Conservation (phyloP, 495 filamentous ascomycete genomes). For the Pyrenopolyporus hunteri region DNA sequence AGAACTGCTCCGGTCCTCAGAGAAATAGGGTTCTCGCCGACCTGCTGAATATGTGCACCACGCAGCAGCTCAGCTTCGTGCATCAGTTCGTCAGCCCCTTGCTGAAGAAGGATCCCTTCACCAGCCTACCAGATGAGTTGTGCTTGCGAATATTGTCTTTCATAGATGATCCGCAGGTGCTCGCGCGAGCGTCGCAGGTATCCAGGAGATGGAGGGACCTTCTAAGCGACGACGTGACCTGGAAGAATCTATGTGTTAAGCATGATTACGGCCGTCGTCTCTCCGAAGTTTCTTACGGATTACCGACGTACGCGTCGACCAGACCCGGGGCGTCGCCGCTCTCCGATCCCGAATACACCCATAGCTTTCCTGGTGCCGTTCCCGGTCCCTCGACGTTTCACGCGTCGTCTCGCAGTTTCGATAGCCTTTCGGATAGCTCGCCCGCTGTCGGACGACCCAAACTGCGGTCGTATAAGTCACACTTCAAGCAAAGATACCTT, state of each 20-base stretch:
- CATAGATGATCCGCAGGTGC: slow-evolving; percentile 91
- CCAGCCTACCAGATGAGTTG: slow-evolving; percentile 85
- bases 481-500: slow-evolving; percentile 97
- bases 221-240: slow-evolving; percentile 93
- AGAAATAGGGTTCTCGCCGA: slow-evolving; percentile 74
- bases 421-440: slow-evolving; percentile 38
- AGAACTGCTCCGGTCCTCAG: slow-evolving; percentile 56
- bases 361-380: slow-evolving; percentile 47
- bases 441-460: slow-evolving; percentile 46
- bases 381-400: slow-evolving; percentile 39
- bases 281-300: slow-evolving; percentile 50
- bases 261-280: slow-evolving; percentile 77
- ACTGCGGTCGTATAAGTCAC: slow-evolving; percentile 79
- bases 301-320: slow-evolving; percentile 26
- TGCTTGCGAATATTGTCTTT: slow-evolving; percentile 90
- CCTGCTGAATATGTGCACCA: slow-evolving; percentile 88
- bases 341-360: slow-evolving; percentile 40
- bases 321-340: slow-evolving; percentile 40
- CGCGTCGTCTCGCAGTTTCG: slow-evolving; percentile 48
- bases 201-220: slow-evolving; percentile 92
- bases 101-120: slow-evolving; percentile 95
- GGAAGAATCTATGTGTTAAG: slow-evolving; percentile 95
- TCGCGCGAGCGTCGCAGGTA: slow-evolving; percentile 91
- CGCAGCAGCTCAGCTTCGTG: slow-evolving; percentile 92
- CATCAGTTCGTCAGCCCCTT: slow-evolving; percentile 90